Percentiles rank a stretch among this genome's conserved stretches.
Conservation (phyloP, 768 basidiomycete genomes). For the Xerocomellus chrysenteron region DNA sequence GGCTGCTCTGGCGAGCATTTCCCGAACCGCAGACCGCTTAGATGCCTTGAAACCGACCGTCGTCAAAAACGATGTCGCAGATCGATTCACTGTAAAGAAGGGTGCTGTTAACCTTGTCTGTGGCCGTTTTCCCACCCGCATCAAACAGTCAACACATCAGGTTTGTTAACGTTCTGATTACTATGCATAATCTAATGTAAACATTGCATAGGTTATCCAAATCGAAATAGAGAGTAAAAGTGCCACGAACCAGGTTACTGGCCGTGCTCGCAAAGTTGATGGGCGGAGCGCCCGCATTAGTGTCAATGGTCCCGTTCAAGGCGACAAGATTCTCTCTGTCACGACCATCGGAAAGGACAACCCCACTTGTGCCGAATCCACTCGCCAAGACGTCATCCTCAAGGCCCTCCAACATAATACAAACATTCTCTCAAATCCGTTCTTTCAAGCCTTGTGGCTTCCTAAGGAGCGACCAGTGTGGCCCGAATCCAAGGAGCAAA, state of each 20-base stretch:
- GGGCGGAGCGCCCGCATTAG: slow-evolving; percentile 41
- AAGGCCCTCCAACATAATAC: slow-evolving; percentile 15
- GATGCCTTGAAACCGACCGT: slow-evolving; percentile 47
- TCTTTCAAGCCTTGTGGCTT: slow-evolving; percentile 31
- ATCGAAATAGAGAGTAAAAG: slow-evolving; percentile 16
- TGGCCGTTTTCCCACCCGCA: slow-evolving; percentile 44
- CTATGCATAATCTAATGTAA: neutral
- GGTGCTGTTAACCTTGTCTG: slow-evolving; percentile 36
- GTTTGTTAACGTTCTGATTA: slow-evolving; percentile 30
- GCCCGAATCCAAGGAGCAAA: slow-evolving; percentile 3
- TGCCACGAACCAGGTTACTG: slow-evolving; percentile 3
- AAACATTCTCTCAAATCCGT: slow-evolving; percentile 20
- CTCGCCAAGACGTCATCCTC: slow-evolving; percentile 25
- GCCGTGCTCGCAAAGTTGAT: slow-evolving; percentile 23
- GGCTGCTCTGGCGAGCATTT: slow-evolving; percentile 44
- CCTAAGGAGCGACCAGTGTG: slow-evolving; percentile 18
- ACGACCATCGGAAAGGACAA: slow-evolving; percentile 53
- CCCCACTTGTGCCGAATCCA: slow-evolving; percentile 53
- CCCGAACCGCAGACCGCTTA: slow-evolving; percentile 45
- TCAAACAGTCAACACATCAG: slow-evolving; percentile 38
- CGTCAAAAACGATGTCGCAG: slow-evolving; percentile 42
- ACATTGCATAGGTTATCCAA: slow-evolving; percentile 14
- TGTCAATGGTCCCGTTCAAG: slow-evolving; percentile 23
- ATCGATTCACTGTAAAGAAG: slow-evolving; percentile 27
- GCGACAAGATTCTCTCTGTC: slow-evolving; percentile 32